Percentiles rank a stretch among this genome's conserved stretches.
Conservation (phyloP, 2,329 filamentous ascomycete genomes). For the Neopestalotiopsis sp. region DNA sequence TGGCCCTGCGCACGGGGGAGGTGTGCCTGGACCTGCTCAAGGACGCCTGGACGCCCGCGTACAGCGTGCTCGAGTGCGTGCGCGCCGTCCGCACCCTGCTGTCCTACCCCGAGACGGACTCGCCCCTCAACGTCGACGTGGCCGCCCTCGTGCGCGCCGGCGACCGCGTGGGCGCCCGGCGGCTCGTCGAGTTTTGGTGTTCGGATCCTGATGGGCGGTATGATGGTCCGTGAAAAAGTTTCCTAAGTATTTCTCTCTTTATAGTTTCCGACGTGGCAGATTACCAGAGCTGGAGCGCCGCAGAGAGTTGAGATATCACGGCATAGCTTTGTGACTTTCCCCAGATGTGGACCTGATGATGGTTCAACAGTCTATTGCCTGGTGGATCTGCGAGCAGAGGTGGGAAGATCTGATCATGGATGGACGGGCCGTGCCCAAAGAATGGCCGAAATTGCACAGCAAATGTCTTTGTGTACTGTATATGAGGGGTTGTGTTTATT, state of each 20-base stretch:
- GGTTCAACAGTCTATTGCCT: neutral
- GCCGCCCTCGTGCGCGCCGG: conserved; percentile 72
- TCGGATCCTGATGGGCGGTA: conserved; percentile 52
- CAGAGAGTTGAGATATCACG: too few species aligned
- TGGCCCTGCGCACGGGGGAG: conserved; percentile 73
- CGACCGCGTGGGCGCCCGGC: conserved; percentile 70
- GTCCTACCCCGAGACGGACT: conserved; percentile 71
- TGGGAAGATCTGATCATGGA: too few species aligned
- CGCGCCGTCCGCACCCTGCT: conserved; percentile 75
- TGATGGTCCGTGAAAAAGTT: conserved; percentile 33
- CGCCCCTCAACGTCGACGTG: conserved; percentile 79
- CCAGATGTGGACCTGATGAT: too few species aligned
- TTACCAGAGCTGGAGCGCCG: too few species aligned
- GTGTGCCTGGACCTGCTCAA: conserved; percentile 90
- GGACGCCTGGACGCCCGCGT: conserved; percentile 82
- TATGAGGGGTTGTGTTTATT: neutral
- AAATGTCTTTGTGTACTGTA: neutral
- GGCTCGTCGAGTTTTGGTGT: conserved; percentile 75
- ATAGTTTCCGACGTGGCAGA: too few species aligned
- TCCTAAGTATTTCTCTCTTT: too few species aligned
- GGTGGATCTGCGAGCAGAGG: neutral
- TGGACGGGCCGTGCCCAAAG: too few species aligned
- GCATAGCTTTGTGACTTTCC: too few species aligned
- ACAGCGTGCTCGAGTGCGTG: conserved; percentile 77
- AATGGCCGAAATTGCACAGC: neutral